Evolutionary conservation across 2,329 filamentous ascomycete species (phyloP).

Genomic region (Blumeria graminis): DNA sequence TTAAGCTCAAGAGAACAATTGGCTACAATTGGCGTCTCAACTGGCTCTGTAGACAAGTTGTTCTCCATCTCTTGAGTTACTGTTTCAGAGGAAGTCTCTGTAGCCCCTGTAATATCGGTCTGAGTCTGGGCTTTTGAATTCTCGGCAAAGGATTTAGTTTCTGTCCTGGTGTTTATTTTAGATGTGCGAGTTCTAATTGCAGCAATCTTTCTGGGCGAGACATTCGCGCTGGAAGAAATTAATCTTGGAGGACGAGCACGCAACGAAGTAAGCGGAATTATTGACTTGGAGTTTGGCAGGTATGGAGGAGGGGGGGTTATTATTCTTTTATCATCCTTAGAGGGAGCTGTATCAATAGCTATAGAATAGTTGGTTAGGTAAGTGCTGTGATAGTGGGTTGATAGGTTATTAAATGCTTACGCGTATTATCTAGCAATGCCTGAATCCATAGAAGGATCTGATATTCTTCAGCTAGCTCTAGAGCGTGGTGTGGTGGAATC

Average conservation of each 20-base stretch:
- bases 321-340: constrained; percentile 31
- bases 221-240: constrained; percentile 24
- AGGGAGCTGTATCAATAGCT: constrained; percentile 30
- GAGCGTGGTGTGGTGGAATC: constrained; percentile 65
- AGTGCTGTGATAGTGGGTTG: neutral
- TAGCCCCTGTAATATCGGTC: constrained; percentile 7
- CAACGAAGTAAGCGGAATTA: constrained; percentile 15
- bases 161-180: constrained; percentile 3
- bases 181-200: constrained; percentile 18
- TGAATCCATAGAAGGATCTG: constrained; percentile 66
- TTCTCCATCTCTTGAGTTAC: constrained; percentile 22
- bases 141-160: constrained; percentile 9
- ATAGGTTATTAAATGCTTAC: neutral
- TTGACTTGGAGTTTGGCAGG: constrained; percentile 21
- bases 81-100: constrained; percentile 10
- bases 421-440: constrained; percentile 72
- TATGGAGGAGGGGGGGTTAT: constrained; percentile 66
- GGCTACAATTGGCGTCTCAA: constrained; percentile 46
- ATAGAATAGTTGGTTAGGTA: neutral
- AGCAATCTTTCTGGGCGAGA: constrained; percentile 21
- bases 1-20: constrained; percentile 4
- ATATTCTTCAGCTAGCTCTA: constrained; percentile 70
- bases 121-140: too few relatives aligned
- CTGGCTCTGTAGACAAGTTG: constrained; percentile 42
- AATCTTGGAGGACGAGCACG: constrained; percentile 30